Percentiles rank a stretch among this genome's conserved stretches.
Conservation (phyloP, 306 rosid genomes). For the Inga oerstediana region DNA sequence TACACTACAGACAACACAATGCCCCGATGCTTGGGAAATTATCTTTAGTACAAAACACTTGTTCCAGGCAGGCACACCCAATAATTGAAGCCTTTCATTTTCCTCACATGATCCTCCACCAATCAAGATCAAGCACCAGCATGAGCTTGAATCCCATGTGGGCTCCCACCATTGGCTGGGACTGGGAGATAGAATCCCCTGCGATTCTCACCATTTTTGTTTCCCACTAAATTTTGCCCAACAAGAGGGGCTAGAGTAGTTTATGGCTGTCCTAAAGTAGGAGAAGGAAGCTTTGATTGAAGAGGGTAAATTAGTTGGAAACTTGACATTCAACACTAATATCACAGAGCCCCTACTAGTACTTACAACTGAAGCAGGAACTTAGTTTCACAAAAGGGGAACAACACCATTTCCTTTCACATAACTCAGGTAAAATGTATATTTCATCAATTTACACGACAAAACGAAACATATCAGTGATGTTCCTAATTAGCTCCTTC, state of each 20-base stretch:
- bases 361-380: constrained; percentile 53
- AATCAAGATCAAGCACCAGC: neutral
- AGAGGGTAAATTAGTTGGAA: neutral
- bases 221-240: neutral
- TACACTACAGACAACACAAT: neutral
- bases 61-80: neutral
- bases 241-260: no score
- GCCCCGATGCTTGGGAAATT: neutral
- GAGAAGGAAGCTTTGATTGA: neutral
- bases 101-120: neutral
- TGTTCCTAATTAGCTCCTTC: constrained; percentile 49
- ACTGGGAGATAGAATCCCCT: neutral
- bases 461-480: constrained; percentile 41
- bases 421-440: constrained; percentile 48
- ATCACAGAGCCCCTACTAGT: constrained; percentile 46
- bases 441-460: constrained; percentile 63
- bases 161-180: neutral
- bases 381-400: constrained; percentile 48
- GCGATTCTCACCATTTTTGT: neutral
- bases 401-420: constrained; percentile 47
- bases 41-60: neutral
- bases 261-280: no score
- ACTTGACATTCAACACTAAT: neutral
- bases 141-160: neutral
- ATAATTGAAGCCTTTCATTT: neutral